Conservation (phyloP, 192 early-diverging fungal species). For the Thoreauomyces humboldtii region DNA sequence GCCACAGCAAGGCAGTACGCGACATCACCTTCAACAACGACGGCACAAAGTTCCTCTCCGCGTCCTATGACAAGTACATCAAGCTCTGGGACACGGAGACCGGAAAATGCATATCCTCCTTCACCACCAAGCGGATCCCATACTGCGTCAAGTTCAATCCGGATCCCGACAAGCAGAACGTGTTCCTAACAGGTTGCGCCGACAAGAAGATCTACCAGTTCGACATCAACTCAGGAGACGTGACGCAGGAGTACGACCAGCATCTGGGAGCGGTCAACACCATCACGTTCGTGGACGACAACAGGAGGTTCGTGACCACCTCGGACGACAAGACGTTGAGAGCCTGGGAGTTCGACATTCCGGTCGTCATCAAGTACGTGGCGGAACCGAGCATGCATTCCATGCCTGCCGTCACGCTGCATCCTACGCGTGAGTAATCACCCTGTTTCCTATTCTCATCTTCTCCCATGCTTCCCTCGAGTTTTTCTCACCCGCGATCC, state of each 20-base stretch:
- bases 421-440: constrained; percentile 72
- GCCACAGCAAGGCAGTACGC: constrained; percentile 90
- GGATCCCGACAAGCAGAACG: constrained; percentile 76
- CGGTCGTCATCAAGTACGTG: constrained; percentile 96
- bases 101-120: constrained; percentile 77
- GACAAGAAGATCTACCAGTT: constrained; percentile 93
- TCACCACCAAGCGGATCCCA: constrained; percentile 76
- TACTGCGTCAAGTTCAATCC: constrained; percentile 92
- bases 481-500: too few relatives aligned
- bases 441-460: neutral
- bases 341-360: constrained; percentile 98
- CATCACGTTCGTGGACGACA: constrained; percentile 94
- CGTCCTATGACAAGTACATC: constrained; percentile 86
- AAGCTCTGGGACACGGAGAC: constrained; percentile 99
- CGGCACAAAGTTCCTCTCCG: constrained; percentile 79
- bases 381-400: constrained; percentile 96
- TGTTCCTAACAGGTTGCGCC: constrained; percentile 87
- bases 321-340: constrained; percentile 96
- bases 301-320: constrained; percentile 91
- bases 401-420: constrained; percentile 88
- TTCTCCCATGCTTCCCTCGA: neutral
- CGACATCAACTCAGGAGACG: constrained; percentile 76
- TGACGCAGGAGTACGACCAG: constrained; percentile 94
- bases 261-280: constrained; percentile 96
- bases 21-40: constrained; percentile 90